phyloP scores from a whole-genome alignment of 2,329 filamentous ascomycete genomes.

The Colletotrichum sp. region DNA sequence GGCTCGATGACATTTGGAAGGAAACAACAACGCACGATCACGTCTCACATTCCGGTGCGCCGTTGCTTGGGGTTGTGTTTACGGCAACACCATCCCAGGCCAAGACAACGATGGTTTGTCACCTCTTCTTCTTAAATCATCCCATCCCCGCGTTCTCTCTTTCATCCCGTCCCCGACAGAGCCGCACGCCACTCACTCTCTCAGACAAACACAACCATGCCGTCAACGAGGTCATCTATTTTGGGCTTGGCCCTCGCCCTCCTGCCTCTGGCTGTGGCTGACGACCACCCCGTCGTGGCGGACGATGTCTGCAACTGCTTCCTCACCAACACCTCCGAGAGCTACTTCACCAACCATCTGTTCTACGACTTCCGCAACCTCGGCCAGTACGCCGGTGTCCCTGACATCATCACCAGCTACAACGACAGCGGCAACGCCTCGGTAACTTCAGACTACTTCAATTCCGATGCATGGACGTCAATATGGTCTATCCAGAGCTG shows the following conservation, averaged over 20 bases:
- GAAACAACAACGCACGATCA: not conserved
- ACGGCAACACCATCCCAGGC: not conserved
- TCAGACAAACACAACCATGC: not conserved
- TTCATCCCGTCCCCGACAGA: not conserved
- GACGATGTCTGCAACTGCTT: slow-evolving; percentile 51
- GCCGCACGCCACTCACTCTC: not conserved
- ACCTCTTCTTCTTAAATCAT: not conserved
- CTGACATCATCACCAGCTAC: slow-evolving; percentile 32
- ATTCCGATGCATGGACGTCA: slow-evolving; percentile 35
- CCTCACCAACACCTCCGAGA: slow-evolving; percentile 48
- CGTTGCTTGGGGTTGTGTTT: not conserved
- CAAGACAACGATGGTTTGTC: not conserved
- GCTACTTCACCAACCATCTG: slow-evolving; percentile 48
- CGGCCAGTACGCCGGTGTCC: slow-evolving; percentile 40
- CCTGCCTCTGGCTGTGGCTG: not conserved
- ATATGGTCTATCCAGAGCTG: slow-evolving; percentile 44
- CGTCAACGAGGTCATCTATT: slow-evolving; percentile 24
- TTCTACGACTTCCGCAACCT: slow-evolving; percentile 57
- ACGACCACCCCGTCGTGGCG: slow-evolving; percentile 25
- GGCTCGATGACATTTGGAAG: not conserved
- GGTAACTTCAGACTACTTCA: slow-evolving; percentile 44
- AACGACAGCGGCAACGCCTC: slow-evolving; percentile 31
- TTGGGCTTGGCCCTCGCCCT: slow-evolving; percentile 9
- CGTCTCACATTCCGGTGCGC: slow-evolving; percentile 19
- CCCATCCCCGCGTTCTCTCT: not conserved